Evolutionary conservation across 2,329 filamentous ascomycete genomes (phyloP).

Genomic region (Talaromyces funiculosus): DNA sequence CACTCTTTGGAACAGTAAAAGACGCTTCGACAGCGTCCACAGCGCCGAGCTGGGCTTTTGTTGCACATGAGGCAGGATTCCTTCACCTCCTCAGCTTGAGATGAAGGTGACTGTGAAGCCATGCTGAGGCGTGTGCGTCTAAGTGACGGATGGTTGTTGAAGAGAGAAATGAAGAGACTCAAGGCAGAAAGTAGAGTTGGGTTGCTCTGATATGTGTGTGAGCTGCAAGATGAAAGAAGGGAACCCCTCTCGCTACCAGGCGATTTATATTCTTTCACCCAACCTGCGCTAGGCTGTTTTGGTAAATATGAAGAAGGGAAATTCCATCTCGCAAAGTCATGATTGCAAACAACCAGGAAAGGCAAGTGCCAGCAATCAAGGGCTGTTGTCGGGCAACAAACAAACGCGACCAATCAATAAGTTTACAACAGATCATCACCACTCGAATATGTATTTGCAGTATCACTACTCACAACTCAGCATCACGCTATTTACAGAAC

Average conservation of each 20-base stretch:
- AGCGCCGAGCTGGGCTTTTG: neutral
- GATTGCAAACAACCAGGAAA: neutral
- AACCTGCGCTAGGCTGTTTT: neutral
- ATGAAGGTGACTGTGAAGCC: neutral
- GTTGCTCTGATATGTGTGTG: neutral
- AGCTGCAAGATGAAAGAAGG: neutral
- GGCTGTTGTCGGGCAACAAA: neutral
- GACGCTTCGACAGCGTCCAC: neutral
- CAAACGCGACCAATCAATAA: neutral
- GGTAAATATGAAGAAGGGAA: neutral
- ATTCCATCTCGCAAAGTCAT: neutral
- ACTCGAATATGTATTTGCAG: neutral
- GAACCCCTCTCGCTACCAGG: neutral
- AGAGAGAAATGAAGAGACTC: neutral
- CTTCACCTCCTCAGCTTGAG: neutral
- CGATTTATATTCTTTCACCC: neutral
- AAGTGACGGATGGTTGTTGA: neutral
- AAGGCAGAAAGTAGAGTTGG: neutral
- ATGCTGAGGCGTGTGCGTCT: neutral
- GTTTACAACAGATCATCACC: neutral
- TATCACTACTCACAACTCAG: neutral
- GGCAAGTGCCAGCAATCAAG: neutral
- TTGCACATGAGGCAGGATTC: neutral
- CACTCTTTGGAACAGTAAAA: neutral
- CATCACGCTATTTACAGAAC: constrained; percentile 18